Base-by-base conservation (phyloP, 306 rosid species). In the Sicyos edulis region DNA sequence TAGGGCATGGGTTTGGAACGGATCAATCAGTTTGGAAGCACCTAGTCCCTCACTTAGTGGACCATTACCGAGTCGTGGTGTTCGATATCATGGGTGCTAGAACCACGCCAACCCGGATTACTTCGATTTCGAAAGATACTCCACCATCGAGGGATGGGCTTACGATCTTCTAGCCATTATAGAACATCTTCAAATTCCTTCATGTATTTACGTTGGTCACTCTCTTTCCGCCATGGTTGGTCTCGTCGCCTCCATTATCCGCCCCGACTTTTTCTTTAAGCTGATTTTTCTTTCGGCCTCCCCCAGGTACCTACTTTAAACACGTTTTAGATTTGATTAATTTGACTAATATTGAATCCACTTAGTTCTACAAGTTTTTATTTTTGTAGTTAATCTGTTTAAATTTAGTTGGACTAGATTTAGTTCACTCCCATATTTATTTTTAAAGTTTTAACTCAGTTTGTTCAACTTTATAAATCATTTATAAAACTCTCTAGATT, bases 1-100 rank as follows among this genome's bases (percentile, higher is more conserved):
- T 91, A 7, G 97, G 85, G 66, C 96, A 88, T 45, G 97, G 97
- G 22, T 87, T 88, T 13, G 97, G 96, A 32, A 88, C 96, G 1
- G 97, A 91, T 19, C 97, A 91, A 19, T 91, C 97, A 0, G 82
- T 86, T 13, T 91, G 97, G 92, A 91, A 86, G 77, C 89, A 91
- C 80, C 83, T 86, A 3, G 78, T 83, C 8, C 96, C 95, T 11
- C 87, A 85, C 73, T 74, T 88, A 10, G 54, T 86, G 40, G 83
- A 84, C 20, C 87, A 85, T 70, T 82, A 76, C 73, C 78, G 78
- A 0, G 83, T 91, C 53, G 17, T 91, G 29, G 49, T 86, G 58
- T 91, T 76, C 76, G 97, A 91, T 56, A 91, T 82, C 69, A 91
- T 91, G 87, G 96, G 96, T 2, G 91, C 91, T 3, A 92, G 92